These are phyloP conservation scores for Tremella fuciformis DNA, from an alignment of 768 basidiomycete genomes.

Conservation along the genomic window DNA sequence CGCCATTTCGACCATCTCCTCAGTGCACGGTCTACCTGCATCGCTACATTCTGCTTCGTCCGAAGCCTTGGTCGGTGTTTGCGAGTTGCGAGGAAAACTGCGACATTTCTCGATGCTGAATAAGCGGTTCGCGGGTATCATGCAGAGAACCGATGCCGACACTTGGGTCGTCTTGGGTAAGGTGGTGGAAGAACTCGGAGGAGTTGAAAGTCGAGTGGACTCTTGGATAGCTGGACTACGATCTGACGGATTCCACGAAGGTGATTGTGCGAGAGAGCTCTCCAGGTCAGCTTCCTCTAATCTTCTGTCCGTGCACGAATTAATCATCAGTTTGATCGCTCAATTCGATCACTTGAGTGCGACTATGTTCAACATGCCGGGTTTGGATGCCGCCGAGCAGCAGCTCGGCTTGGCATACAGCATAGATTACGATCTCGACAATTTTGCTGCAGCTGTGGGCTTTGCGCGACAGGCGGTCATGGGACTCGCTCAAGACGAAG, in stretches of 20 bases:
- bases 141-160: constrained; percentile 75
- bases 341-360: constrained; percentile 91
- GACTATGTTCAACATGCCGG: constrained; percentile 75
- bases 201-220: constrained; percentile 87
- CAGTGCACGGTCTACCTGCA: constrained; percentile 78
- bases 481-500: constrained; percentile 71
- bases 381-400: constrained; percentile 84
- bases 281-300: constrained; percentile 63
- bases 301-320: neutral
- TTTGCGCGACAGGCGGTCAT: constrained; percentile 81
- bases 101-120: constrained; percentile 76
- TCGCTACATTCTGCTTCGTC: constrained; percentile 77
- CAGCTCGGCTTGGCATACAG: constrained; percentile 77
- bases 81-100: constrained; percentile 86
- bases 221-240: constrained; percentile 81
- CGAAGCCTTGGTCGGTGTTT: constrained; percentile 84
- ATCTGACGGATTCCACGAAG: constrained; percentile 85
- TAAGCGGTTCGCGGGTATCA: constrained; percentile 81
- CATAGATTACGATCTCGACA: constrained; percentile 88
- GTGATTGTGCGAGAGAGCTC: constrained; percentile 88
- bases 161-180: constrained; percentile 82
- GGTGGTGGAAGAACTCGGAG: constrained; percentile 75
- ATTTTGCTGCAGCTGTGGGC: constrained; percentile 86
- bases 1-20: constrained; percentile 75
- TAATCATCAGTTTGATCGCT: constrained; percentile 67